phyloP scores from a whole-genome alignment of 495 filamentous ascomycete species.

The Neurospora sp. region DNA sequence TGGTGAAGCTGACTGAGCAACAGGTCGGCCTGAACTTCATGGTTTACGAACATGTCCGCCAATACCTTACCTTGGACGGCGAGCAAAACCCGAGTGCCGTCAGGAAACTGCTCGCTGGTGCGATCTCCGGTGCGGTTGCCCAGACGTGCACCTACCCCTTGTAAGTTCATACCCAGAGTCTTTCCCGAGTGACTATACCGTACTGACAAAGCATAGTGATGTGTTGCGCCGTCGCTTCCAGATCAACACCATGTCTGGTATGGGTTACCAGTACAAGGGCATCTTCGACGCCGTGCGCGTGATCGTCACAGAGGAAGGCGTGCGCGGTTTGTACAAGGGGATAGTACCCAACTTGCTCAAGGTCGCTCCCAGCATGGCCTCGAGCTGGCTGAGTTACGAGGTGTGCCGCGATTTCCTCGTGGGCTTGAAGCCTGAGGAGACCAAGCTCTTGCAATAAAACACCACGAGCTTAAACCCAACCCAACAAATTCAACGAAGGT shows the following conservation, averaged over 20 bases:
- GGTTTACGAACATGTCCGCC: conserved; percentile 83
- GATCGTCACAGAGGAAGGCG: conserved; percentile 66
- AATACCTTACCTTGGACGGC: conserved; percentile 78
- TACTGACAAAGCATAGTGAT: conserved; percentile 22
- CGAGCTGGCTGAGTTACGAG: conserved; percentile 96
- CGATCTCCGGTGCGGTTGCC: conserved; percentile 87
- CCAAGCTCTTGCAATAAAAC: conserved; percentile 16
- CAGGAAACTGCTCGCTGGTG: conserved; percentile 81
- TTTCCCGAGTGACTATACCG: conserved; percentile 3
- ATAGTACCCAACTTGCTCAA: conserved; percentile 91
- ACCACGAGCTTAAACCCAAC: not conserved
- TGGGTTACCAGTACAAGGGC: conserved; percentile 89
- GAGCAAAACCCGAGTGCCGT: conserved; percentile 68
- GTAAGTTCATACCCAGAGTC: conserved; percentile 40
- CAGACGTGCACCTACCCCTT: conserved; percentile 98
- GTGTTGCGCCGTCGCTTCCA: conserved; percentile 94
- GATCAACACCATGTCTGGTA: conserved; percentile 98
- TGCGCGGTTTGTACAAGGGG: conserved; percentile 76
- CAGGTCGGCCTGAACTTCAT: conserved; percentile 97
- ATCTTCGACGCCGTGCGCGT: conserved; percentile 74
- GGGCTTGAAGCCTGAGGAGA: conserved; percentile 36
- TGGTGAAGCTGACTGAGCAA: conserved; percentile 11
- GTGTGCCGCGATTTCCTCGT: conserved; percentile 79
- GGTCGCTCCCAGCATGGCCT: conserved; percentile 97
- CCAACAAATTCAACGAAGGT: not conserved